Evolutionary conservation across 495 filamentous ascomycete genomes (phyloP), one percentile per base, ranked within the genome.

Genomic region (Amorphotheca resinae): DNA sequence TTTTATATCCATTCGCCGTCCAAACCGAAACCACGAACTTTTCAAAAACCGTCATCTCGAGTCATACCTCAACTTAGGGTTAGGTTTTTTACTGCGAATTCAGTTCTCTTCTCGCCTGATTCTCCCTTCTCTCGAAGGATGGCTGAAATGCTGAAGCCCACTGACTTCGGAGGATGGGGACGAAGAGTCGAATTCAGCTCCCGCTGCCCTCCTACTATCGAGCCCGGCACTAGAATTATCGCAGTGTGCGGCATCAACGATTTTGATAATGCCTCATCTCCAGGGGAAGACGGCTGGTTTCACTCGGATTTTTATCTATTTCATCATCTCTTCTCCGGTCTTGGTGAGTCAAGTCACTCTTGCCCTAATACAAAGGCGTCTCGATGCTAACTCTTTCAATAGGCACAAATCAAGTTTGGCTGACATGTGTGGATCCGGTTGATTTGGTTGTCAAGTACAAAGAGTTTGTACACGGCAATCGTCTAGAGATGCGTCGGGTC

Each of bases 291-390:
- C 39, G 53, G 56, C 14, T 56, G 56, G 53, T 52, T 54, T n/a
- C 44, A 51, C n/a, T 48, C 41, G 17, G 53, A 58, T 36, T 58
- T 56, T 39, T 54, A 50, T 44, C 46, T 50, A 17, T 58, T 58
- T 44, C 47, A 52, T 37, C 40, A 58, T 18, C 33, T 58, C 41
- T 34, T 58, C 8, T n/a, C n/a, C n/a, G n/a, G n/a, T n/a, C n/a
- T n/a, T n/a, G n/a, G n/a, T n/a, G n/a, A n/a, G n/a, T n/a, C n/a
- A n/a, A n/a, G n/a, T n/a, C n/a, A n/a, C n/a, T n/a, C n/a, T n/a
- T n/a, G n/a, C n/a, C n/a, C n/a, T n/a, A n/a, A n/a, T n/a, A n/a
- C n/a, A n/a, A n/a, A n/a, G n/a, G n/a, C n/a, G n/a, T n/a, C n/a
- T n/a, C n/a, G n/a, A n/a, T n/a, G n/a, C n/a, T n/a, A n/a, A n/a